Base-by-base conservation (phyloP, 1,284 basidiomycete species). In the Psilocybe mexicana region DNA sequence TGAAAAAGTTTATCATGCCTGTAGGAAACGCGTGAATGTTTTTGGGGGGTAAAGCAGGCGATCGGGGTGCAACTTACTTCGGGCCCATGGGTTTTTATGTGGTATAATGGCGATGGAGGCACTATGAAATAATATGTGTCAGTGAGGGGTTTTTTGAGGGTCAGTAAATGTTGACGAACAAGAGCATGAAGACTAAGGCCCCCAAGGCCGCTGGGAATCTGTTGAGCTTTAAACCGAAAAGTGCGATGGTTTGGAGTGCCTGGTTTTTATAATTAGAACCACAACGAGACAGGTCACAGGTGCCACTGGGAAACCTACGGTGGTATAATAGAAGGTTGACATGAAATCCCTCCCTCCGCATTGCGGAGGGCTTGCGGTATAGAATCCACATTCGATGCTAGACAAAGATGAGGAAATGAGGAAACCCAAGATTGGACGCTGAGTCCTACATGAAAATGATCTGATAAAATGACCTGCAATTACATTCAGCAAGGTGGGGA, bases 151-250 rank as follows among this genome's bases (percentile, higher is more conserved):
- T 35, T 35, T 6, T 35, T 10, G 33, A 43, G 24, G 46, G 14
- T 30, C 28, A 18, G 46, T 35, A 18, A 5, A 26, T 33, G 25
- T 35, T 44, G 6, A 72, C 86, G 59, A 68, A 88, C 83, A 88
- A 71, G 36, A 87, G 66, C 61, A 87, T 82, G 70, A 88, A 85
- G 49, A 78, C 66, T 6, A 81, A 49, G 0, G 85, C 82, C 6
- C 86, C 87, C 33, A 85, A 54, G 45, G 86, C 74, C 1, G 88
- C 87, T n/a, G 84, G 80, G 42, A 90, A 72, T 23, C 93, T 79
- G 58, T 87, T 83, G 64, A 88, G 74, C 63, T 86, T 84, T 54
- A 94, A 70, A 2, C 90, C 91, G 66, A 94, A 91, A 7, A 94
- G 72, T 1, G 85, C 90, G 43, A 94, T 84, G 0, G 86, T 87